Evolutionary conservation across 371 early-diverging fungal species (phyloP).

Genomic region (Entomophthora muscae): DNA sequence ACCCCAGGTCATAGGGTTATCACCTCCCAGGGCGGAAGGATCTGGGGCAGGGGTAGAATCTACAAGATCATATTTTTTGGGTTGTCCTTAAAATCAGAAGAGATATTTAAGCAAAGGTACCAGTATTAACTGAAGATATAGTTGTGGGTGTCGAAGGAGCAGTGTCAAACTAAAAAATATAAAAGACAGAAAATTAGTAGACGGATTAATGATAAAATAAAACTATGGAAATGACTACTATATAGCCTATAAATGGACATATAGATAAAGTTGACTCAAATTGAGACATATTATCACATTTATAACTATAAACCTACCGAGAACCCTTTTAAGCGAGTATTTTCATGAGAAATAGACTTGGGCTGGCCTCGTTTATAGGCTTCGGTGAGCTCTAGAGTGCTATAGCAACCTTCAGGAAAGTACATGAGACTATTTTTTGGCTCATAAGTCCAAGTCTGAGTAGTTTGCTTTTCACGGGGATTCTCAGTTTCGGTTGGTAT

Average conservation of each 20-base stretch:
- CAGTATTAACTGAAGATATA: not conserved
- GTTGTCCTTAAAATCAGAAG: not conserved
- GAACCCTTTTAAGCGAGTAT: too few relatives aligned
- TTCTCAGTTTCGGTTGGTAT: slow-evolving; percentile 10
- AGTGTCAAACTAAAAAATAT: not conserved
- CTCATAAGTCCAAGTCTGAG: slow-evolving; percentile 18
- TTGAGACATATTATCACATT: too few relatives aligned
- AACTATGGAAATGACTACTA: too few relatives aligned
- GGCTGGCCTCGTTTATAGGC: slow-evolving; percentile 11
- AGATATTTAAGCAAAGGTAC: not conserved
- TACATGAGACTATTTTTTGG: slow-evolving; percentile 20
- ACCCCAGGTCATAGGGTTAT: slow-evolving; percentile 66
- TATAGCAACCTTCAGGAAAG: slow-evolving; percentile 16
- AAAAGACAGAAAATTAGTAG: not conserved
- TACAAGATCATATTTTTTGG: slow-evolving; percentile 30
- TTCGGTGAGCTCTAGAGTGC: not conserved
- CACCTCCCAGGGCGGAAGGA: slow-evolving; percentile 35
- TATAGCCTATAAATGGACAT: too few relatives aligned
- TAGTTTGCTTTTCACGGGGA: not conserved
- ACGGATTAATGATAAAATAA: not conserved
- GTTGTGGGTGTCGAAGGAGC: not conserved
- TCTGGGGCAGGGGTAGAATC: slow-evolving; percentile 43
- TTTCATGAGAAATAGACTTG: slow-evolving; percentile 16
- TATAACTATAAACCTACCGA: too few relatives aligned
- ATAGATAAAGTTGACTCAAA: too few relatives aligned